Conservation (phyloP, 2,329 filamentous ascomycete species). For the Fusarium neocosmosporiellum region DNA sequence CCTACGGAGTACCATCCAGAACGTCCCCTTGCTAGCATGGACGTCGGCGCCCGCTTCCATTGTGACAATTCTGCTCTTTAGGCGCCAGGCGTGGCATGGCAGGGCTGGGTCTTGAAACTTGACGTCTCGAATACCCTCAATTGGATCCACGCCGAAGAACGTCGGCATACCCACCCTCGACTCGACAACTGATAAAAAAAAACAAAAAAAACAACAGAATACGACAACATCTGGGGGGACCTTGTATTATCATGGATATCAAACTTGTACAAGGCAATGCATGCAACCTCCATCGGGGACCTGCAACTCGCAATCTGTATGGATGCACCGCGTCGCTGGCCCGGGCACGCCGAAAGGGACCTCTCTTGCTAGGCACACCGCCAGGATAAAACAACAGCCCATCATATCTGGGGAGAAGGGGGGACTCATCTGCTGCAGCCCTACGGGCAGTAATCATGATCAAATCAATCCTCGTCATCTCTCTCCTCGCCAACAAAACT, state of each 20-base stretch:
- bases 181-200: not conserved
- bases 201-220: not conserved
- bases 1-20: constrained; percentile 26
- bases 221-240: constrained; percentile 3
- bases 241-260: not conserved
- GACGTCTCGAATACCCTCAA: not conserved
- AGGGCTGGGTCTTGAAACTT: not conserved
- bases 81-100: not conserved
- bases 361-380: constrained; percentile 40
- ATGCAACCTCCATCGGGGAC: constrained; percentile 24
- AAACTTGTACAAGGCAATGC: not conserved
- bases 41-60: not conserved
- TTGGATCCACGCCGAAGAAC: not conserved
- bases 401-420: constrained; percentile 2
- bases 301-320: constrained; percentile 21
- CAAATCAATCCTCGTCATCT: not conserved
- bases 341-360: constrained; percentile 38
- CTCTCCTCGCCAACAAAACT: not conserved
- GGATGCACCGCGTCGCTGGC: constrained; percentile 17
- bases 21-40: not conserved
- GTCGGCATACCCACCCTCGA: not conserved
- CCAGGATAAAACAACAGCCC: constrained; percentile 29
- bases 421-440: constrained; percentile 35
- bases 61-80: not conserved
- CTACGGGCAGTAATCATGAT: constrained; percentile 22